Evolutionary conservation across 2,329 filamentous ascomycete species (phyloP).

Genomic region (Beauveria medogensis): DNA sequence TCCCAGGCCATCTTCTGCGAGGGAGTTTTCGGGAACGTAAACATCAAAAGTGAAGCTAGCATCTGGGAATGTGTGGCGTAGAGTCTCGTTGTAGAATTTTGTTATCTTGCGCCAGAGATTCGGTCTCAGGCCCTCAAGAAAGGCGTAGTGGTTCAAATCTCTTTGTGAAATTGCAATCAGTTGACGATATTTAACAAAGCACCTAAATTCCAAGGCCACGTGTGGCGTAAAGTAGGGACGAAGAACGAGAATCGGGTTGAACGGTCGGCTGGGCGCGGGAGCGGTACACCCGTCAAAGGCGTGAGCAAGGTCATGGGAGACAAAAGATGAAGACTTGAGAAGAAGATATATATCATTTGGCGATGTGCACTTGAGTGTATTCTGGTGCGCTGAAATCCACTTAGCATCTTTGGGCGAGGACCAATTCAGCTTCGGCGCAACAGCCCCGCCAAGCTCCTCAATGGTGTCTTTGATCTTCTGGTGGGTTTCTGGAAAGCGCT

Average conservation of each 20-base stretch:
- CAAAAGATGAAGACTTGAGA: constrained; percentile 88
- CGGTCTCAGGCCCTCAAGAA: constrained; percentile 57
- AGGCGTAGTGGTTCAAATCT: constrained; percentile 84
- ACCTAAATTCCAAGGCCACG: constrained; percentile 87
- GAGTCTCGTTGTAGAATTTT: constrained; percentile 66
- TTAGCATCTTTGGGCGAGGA: constrained; percentile 92
- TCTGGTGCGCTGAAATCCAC: constrained; percentile 77
- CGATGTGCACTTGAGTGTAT: constrained; percentile 82
- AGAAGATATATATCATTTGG: constrained; percentile 91
- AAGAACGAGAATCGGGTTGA: constrained; percentile 74
- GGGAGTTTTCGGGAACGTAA: constrained; percentile 66
- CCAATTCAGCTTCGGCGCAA: constrained; percentile 95
- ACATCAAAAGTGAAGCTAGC: constrained; percentile 83
- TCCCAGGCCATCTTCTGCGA: constrained; percentile 52
- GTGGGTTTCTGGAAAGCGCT: constrained; percentile 65
- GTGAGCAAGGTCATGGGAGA: constrained; percentile 89
- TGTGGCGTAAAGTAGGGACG: constrained; percentile 84
- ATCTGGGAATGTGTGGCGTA: constrained; percentile 76
- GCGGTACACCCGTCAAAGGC: constrained; percentile 67
- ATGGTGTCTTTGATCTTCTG: constrained; percentile 69
- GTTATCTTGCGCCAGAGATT: constrained; percentile 61
- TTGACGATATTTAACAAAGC: constrained; percentile 78
- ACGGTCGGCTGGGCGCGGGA: constrained; percentile 33
- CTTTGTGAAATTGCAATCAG: constrained; percentile 81
- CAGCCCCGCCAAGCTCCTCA: constrained; percentile 70